These are phyloP conservation scores for Chlorella sorokiniana DNA, from an alignment of 139 green algal genomes.

Conservation along the genomic window DNA sequence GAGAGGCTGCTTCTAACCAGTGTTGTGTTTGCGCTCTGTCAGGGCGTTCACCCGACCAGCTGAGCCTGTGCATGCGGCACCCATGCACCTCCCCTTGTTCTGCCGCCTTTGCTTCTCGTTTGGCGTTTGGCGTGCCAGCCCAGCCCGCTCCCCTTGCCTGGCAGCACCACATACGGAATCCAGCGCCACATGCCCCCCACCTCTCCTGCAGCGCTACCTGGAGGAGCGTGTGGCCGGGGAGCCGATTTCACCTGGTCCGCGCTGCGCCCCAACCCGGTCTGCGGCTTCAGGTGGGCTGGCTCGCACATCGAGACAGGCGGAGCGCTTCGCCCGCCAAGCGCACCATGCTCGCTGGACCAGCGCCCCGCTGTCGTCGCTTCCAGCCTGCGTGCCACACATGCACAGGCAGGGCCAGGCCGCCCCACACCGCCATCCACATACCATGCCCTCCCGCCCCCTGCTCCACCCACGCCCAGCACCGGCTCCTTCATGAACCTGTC, in stretches of 20 bases:
- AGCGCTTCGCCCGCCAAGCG: not conserved
- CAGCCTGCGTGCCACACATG: not conserved
- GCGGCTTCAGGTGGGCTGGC: slow-evolving; percentile 10
- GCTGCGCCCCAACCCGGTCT: slow-evolving; percentile 40
- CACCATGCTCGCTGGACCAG: not conserved
- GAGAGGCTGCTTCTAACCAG: not conserved
- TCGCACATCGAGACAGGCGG: too few species aligned
- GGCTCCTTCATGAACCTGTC: slow-evolving; percentile 34
- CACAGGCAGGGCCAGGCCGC: not conserved
- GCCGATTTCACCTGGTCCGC: slow-evolving; percentile 25
- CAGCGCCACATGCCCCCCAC: not conserved
- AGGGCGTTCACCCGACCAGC: too few species aligned
- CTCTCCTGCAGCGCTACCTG: slow-evolving; percentile 20
- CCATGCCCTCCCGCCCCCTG: not conserved
- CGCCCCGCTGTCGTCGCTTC: not conserved
- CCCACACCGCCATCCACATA: not conserved
- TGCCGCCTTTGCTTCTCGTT: too few species aligned
- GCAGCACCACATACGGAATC: too few species aligned
- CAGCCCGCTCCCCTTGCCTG: not conserved
- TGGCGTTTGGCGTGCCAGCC: not conserved
- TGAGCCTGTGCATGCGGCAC: too few species aligned
- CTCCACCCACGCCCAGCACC: not conserved
- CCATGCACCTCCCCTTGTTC: too few species aligned
- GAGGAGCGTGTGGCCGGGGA: slow-evolving; percentile 3
- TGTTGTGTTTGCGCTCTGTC: not conserved